A percentile compares a stretch with the other conserved stretches of the same genome.
phyloP scores from a whole-genome alignment of 192 early-diverging fungal species.

The Chytriomyces sp. region DNA sequence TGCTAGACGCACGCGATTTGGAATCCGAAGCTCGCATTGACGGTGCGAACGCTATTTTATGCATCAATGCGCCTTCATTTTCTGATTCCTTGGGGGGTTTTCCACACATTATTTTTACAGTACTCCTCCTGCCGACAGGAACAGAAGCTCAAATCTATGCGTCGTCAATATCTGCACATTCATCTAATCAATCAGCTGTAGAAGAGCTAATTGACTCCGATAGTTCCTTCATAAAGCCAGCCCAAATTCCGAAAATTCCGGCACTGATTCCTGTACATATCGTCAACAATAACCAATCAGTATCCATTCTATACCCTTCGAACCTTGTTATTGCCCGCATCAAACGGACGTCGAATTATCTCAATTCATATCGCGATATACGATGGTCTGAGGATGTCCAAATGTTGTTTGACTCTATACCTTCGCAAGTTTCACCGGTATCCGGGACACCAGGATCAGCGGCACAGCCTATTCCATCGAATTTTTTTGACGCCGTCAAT shows the following conservation, averaged over 20 bases:
- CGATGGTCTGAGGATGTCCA: neutral
- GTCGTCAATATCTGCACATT: neutral
- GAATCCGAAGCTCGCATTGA: neutral
- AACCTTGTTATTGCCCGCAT: neutral
- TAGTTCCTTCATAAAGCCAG: neutral
- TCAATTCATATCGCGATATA: slow-evolving; percentile 2
- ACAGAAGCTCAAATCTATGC: neutral
- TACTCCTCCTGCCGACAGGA: neutral
- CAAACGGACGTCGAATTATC: neutral
- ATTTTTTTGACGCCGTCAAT: neutral
- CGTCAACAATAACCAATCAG: neutral
- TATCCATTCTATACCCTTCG: neutral
- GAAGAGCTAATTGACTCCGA: neutral
- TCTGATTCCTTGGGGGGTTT: neutral
- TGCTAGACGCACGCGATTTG: neutral
- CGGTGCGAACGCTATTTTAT: neutral
- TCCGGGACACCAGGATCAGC: neutral
- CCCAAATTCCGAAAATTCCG: neutral
- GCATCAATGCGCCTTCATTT: neutral
- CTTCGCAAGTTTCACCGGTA: neutral
- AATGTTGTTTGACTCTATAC: neutral
- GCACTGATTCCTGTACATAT: neutral
- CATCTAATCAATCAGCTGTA: neutral
- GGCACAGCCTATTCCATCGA: neutral
- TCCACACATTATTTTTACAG: neutral